Base-by-base conservation (phyloP, 73 alveolate species). In the Paramecium caudatum region DNA sequence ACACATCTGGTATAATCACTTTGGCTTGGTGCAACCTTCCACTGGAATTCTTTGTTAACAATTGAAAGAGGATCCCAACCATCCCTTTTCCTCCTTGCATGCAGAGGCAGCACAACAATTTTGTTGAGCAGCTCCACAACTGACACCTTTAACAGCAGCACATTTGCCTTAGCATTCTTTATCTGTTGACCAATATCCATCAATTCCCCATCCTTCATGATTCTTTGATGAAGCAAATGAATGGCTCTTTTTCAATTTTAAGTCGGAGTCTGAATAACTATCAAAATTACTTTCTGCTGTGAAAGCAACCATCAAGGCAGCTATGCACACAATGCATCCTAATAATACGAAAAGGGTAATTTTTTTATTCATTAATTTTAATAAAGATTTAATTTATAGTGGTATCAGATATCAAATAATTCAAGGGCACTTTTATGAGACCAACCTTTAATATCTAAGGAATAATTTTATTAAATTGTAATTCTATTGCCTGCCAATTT, bases 161-260 rank as follows among this genome's bases (percentile, higher is more conserved):
- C 80, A 55, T 23, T 55, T 55, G 10, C 13, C 0, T 55, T 55
- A 23, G 27, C 46, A 55, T 16, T 25, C 45, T 55, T 55, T 55
- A 21, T 55, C 46, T 10, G 8, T 2, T 10, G 80, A 27, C 10
- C 46, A 10, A 23, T 55, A 55, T 23, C 46, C 80, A 27, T 55
- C 80, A 23, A 55, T 27, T 55, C 46, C 80, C 80, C 80, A 55
- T 55, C n/a, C n/a, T n/a, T 55, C 46, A 21, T 55, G 80, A 23
- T 55, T 55, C n/a, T 55, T 55, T 23, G 80, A 55, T 9, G 46
- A 19, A 5, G 32, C 10, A 21, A 46, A 46, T 46, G 61, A 46
- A 46, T 46, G 61, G 15, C 61, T 46, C 61, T 46, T 46, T 46
- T 46, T 46, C 16, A 46, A 46, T 5, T 46, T 46, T 46, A 46